Percentiles rank a stretch among this genome's conserved stretches.
phyloP scores from a whole-genome alignment of 1,139 yeast genomes.

The Kodamaea ohmeri region DNA sequence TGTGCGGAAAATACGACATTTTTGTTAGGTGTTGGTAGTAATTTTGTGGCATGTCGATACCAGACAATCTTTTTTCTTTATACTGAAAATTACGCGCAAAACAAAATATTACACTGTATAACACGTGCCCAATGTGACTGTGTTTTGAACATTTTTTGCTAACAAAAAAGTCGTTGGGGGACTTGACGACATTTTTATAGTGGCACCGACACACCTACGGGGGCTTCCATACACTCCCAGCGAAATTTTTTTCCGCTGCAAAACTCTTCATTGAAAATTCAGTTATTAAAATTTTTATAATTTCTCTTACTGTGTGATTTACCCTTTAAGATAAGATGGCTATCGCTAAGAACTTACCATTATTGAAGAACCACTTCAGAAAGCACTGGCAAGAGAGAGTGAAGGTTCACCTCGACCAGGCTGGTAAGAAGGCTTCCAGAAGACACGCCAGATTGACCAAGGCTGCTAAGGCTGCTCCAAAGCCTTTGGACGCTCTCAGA shows the following conservation, averaged over 20 bases:
- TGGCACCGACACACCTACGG: not conserved
- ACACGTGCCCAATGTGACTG: constrained; percentile 7
- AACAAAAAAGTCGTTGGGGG: constrained; percentile 4
- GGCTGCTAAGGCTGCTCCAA: constrained; percentile 97
- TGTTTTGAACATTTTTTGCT: not conserved
- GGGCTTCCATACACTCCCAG: constrained; percentile 7
- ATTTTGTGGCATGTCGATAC: not conserved
- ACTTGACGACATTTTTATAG: constrained; percentile 2
- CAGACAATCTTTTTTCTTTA: not conserved
- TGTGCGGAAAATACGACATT: constrained; percentile 1
- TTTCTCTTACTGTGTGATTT: constrained; percentile 13
- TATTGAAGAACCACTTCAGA: constrained; percentile 95
- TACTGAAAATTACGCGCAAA: constrained; percentile 3
- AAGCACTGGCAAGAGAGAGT: constrained; percentile 99
- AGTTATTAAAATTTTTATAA: constrained; percentile 10
- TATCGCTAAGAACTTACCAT: constrained; percentile 95
- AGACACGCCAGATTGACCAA: constrained; percentile 90
- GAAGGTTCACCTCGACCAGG: constrained; percentile 98
- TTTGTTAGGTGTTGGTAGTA: constrained; percentile 2
- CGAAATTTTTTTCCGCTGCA: constrained; percentile 9
- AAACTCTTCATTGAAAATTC: constrained; percentile 8
- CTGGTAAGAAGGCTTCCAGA: constrained; percentile 98
- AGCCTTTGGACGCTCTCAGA: constrained; percentile 93
- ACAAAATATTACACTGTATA: not conserved
- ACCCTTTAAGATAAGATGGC: constrained; percentile 51